Evolutionary conservation across 139 green algal species (phyloP).

Genomic region (Nannochloris sp.): DNA sequence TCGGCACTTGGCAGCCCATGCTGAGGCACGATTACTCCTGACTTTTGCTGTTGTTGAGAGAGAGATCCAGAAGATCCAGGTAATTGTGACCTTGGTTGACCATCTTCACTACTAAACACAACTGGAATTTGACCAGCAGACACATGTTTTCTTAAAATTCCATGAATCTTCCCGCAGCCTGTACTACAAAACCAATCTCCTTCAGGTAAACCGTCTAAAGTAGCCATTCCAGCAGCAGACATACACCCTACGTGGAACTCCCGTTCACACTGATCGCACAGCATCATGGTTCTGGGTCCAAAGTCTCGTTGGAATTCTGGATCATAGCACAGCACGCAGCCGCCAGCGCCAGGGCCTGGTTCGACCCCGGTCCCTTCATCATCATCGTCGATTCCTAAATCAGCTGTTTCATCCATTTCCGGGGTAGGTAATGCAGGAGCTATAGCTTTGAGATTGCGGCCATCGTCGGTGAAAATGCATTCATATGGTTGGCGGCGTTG

Average conservation of each 20-base stretch:
- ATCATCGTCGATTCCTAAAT: constrained; percentile 1
- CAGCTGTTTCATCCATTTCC: neutral
- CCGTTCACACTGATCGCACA: constrained; percentile 93
- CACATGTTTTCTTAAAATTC: neutral
- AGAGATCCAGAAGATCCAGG: too few relatives aligned
- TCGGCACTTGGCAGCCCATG: neutral
- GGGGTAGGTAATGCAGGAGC: constrained; percentile 25
- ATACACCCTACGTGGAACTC: constrained; percentile 90
- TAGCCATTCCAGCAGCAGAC: constrained; percentile 23
- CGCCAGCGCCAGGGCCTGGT: constrained; percentile 28
- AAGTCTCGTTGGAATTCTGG: constrained; percentile 67
- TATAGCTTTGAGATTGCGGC: constrained; percentile 42
- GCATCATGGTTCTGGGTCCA: constrained; percentile 77
- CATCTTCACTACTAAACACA: constrained; percentile 35
- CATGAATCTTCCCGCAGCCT: neutral
- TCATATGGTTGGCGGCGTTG: constrained; percentile 69
- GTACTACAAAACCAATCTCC: constrained; percentile 25
- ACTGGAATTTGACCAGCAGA: constrained; percentile 2
- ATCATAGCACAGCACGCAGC: constrained; percentile 76
- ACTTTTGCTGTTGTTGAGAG: too few relatives aligned
- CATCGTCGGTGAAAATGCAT: constrained; percentile 58
- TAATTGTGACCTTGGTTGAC: constrained; percentile 21
- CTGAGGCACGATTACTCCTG: neutral
- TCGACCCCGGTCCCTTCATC: constrained; percentile 1
- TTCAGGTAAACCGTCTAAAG: constrained; percentile 46